Evolutionary conservation across 208 protist species (phyloP).

Genomic region (Angomonas ambiguus): DNA sequence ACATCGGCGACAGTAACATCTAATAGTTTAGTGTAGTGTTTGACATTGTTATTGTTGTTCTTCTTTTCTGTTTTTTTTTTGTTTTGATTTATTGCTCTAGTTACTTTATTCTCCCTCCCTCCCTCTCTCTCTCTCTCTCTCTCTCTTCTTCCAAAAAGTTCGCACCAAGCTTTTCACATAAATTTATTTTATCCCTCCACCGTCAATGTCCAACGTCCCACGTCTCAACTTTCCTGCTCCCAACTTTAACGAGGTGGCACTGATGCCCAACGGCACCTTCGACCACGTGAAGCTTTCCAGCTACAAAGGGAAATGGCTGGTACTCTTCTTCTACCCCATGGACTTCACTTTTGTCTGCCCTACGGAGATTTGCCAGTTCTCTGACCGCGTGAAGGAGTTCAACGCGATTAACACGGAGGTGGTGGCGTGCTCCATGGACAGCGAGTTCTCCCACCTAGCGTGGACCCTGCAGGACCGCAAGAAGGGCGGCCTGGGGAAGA

Average conservation of each 20-base stretch:
- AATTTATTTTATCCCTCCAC: neutral
- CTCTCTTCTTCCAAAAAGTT: neutral
- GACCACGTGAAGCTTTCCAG: slow-evolving; percentile 80
- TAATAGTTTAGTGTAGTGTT: too few species aligned
- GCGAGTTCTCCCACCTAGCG: slow-evolving; percentile 94
- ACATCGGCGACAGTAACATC: too few species aligned
- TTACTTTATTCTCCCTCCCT: too few species aligned
- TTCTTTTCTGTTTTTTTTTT: neutral
- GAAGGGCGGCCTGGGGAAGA: slow-evolving; percentile 95
- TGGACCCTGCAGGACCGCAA: slow-evolving; percentile 94
- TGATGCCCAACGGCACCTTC: slow-evolving; percentile 93
- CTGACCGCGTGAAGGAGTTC: slow-evolving; percentile 91
- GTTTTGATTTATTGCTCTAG: too few species aligned
- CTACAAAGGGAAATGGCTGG: slow-evolving; percentile 92
- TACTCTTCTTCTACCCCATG: slow-evolving; percentile 96
- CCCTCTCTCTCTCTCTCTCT: neutral
- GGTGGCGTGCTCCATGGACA: slow-evolving; percentile 92
- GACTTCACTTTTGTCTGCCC: slow-evolving; percentile 98
- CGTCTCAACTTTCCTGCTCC: slow-evolving; percentile 88
- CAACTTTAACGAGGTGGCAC: slow-evolving; percentile 84
- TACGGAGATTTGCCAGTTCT: slow-evolving; percentile 96
- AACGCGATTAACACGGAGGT: slow-evolving; percentile 84
- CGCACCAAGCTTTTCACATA: neutral
- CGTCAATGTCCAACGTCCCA: neutral
- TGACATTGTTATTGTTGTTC: too few species aligned